Base-by-base conservation (phyloP, 768 basidiomycete species). In the Botryobasidium botryosum region DNA sequence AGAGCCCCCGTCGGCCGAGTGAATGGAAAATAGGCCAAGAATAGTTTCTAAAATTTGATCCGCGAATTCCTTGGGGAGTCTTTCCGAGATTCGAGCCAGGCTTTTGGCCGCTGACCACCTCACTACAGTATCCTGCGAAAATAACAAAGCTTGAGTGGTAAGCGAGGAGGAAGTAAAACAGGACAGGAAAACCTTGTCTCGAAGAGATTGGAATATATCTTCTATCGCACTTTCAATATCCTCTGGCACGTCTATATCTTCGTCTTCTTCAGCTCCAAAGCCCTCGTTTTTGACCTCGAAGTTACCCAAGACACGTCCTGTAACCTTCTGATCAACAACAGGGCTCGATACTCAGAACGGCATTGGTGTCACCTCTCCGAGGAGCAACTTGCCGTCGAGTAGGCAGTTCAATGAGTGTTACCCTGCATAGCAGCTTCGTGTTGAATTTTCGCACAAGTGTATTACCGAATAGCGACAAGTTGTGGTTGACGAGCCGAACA, bases 91-190 rank as follows among this genome's bases (percentile, higher is more conserved):
- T 5, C 90, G 75, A 6, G 90, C 83, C 6, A 96, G 64, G 31
- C 83, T 84, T 61, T 97, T 99, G 7, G 94, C 84, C 4, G 87
- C 75, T 12, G 92, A 88, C 74, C 86, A 96, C 40, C 94, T 80
- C 10, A 97, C 87, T 23, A 90, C 67, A 0, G 92, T 96, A 54
- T 94, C 91, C 91, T 97, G 52, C 13, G 43, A 18, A 18, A 35
- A 49, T 45, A 18, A 5, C 27, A 20, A 28, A 25, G 20, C 49
- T 48, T 37, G 43, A 31, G 6, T 23, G 31, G 29, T n/a, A 50
- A 0, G 23, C 52, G 12, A 52, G 5, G 15, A 13, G 21, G 13
- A 40, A 13, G n/a, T n/a, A n/a, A n/a, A 35, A 44, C 42, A 40
- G 43, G 21, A 47, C 27, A 18, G 35, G 35, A 46, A 17, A 49